phyloP scores from a whole-genome alignment of 257 asterid genomes.

The Solanum bulbocastanum region DNA sequence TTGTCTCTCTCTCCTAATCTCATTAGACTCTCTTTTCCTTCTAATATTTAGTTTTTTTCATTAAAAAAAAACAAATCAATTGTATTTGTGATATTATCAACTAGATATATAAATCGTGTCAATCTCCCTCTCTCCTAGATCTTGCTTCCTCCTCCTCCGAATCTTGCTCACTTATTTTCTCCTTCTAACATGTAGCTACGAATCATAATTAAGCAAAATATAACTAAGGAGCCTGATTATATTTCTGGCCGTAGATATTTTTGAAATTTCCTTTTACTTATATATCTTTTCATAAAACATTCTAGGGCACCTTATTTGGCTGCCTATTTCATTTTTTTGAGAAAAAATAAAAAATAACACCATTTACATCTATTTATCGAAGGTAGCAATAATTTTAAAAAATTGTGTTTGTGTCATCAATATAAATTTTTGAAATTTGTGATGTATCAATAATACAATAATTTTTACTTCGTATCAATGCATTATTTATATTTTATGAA shows the following conservation, averaged over 20 bases:
- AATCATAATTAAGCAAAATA: too few relatives aligned
- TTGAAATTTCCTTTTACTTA: not conserved
- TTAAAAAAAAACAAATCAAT: too few relatives aligned
- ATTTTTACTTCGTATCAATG: too few relatives aligned
- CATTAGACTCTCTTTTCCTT: not conserved
- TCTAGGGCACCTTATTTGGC: not conserved
- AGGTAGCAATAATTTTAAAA: not conserved
- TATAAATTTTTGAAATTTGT: too few relatives aligned
- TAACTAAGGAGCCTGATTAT: not conserved
- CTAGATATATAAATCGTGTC: not conserved
- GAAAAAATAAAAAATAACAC: too few relatives aligned
- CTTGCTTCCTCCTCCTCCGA: not conserved
- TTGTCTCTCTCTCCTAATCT: not conserved
- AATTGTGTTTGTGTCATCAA: not conserved
- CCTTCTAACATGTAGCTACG: not conserved
- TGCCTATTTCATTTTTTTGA: not conserved
- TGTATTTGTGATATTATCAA: not conserved
- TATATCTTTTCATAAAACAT: not conserved
- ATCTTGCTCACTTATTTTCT: not conserved
- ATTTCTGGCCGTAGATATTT: not conserved
- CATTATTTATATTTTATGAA: too few relatives aligned
- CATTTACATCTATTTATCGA: not conserved
- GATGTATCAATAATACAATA: too few relatives aligned
- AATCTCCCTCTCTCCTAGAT: not conserved
- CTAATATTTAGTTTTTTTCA: too few relatives aligned